Conservation (phyloP, 768 basidiomycete species). For the Termitomyces sp. region DNA sequence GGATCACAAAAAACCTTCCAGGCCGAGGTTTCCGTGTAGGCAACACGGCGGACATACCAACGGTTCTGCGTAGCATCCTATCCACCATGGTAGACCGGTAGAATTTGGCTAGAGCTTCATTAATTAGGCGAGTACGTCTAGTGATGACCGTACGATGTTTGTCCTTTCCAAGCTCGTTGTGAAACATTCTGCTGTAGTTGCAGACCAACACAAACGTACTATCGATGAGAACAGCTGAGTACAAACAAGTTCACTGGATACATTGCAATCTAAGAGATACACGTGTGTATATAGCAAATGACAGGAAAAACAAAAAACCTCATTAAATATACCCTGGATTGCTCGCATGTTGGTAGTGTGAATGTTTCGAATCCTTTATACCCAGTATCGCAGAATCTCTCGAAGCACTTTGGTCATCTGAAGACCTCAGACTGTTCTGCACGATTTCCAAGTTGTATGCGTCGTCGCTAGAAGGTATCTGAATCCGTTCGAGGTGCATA, state of each 20-base stretch:
- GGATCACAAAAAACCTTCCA: conserved; percentile 59
- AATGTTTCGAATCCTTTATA: not conserved
- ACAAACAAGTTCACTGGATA: not conserved
- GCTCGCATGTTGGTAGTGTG: not conserved
- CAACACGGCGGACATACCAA: conserved; percentile 61
- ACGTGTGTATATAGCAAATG: not conserved
- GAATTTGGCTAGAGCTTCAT: not conserved
- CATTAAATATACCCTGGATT: not conserved
- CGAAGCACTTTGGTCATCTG: conserved; percentile 15
- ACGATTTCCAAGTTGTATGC: conserved; percentile 18
- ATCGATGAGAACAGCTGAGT: not conserved
- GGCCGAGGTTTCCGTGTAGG: conserved; percentile 53
- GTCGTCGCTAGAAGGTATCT: conserved; percentile 21
- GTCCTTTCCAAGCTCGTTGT: not conserved
- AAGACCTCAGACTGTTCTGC: conserved; percentile 18
- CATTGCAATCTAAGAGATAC: not conserved
- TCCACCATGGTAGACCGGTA: conserved; percentile 47
- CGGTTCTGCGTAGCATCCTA: conserved; percentile 56
- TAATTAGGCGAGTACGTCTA: no score
- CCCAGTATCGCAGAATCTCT: conserved; percentile 27
- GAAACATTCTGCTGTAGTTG: not conserved
- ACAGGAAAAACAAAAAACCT: not conserved
- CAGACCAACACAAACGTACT: not conserved
- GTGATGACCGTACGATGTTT: not conserved
- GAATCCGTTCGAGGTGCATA: conserved; percentile 27